Evolutionary conservation across 164 flowering plant species (phyloP).

Genomic region (Nymphaea thermarum): DNA sequence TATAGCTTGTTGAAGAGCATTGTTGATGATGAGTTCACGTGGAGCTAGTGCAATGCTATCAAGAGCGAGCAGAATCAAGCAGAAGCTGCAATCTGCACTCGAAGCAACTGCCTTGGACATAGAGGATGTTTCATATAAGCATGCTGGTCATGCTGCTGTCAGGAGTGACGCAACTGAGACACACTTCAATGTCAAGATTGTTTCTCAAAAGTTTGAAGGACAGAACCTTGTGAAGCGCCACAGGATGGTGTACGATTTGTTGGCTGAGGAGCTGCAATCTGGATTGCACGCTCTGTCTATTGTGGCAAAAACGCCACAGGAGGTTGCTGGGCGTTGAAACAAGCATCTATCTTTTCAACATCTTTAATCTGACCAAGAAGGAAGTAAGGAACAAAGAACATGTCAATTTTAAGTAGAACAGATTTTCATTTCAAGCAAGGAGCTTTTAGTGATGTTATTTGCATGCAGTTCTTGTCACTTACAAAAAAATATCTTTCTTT

Average conservation of each 20-base stretch:
- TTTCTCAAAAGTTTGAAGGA: constrained; percentile 62
- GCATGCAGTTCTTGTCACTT: background rate
- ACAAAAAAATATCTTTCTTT: too few species aligned
- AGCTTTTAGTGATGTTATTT: background rate
- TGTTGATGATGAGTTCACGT: constrained; percentile 22
- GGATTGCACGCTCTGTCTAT: constrained; percentile 85
- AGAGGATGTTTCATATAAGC: constrained; percentile 73
- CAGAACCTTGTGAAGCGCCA: constrained; percentile 69
- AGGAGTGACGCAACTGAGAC: constrained; percentile 45
- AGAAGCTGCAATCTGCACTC: constrained; percentile 35
- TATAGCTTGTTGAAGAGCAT: too few species aligned
- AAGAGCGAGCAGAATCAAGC: constrained; percentile 46
- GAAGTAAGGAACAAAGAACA: background rate
- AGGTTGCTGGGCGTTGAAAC: constrained; percentile 16
- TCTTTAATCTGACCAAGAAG: background rate
- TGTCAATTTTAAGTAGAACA: background rate
- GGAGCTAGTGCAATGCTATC: constrained; percentile 26
- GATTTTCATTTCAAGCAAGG: background rate
- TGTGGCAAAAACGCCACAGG: constrained; percentile 70
- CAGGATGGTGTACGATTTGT: constrained; percentile 60
- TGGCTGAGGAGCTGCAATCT: constrained; percentile 59
- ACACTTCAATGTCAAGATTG: constrained; percentile 66
- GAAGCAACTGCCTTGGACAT: constrained; percentile 43
- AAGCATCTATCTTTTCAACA: background rate
- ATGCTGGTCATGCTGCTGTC: constrained; percentile 78